These are phyloP conservation scores for Nakazawaea wickerhamii DNA, from an alignment of 805 yeast genomes.

Conservation along the genomic window DNA sequence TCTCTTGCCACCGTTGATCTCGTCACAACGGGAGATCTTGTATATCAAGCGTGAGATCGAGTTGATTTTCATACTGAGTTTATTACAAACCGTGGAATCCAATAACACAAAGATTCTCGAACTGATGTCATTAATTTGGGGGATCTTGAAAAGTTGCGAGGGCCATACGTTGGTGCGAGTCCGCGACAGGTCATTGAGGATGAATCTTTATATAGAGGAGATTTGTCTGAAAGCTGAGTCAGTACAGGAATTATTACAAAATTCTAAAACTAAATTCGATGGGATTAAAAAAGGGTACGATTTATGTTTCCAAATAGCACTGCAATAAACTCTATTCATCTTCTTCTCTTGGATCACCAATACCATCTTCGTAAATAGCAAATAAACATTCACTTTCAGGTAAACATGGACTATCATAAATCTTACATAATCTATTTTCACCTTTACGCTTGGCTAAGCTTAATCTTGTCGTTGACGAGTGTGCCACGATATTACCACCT, in stretches of 20 bases:
- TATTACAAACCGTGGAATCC: slow-evolving; percentile 2
- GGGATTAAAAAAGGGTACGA: slow-evolving; percentile 2
- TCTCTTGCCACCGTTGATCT: slow-evolving; percentile 10
- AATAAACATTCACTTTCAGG: slow-evolving; percentile 95
- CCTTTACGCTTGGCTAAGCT: slow-evolving; percentile 88
- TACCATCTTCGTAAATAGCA: slow-evolving; percentile 94
- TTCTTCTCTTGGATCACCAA: slow-evolving; percentile 90
- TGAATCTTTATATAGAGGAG: not conserved
- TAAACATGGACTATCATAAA: slow-evolving; percentile 92
- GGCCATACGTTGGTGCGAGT: not conserved
- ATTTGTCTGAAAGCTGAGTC: not conserved
- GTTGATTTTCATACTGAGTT: slow-evolving; percentile 1
- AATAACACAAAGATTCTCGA: not conserved
- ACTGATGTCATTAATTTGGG: slow-evolving; percentile 7
- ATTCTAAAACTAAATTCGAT: not conserved
- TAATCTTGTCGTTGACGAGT: slow-evolving; percentile 90
- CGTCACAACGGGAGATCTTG: slow-evolving; percentile 9
- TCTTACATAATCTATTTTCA: slow-evolving; percentile 88
- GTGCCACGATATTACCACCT: slow-evolving; percentile 97
- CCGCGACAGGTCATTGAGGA: not conserved
- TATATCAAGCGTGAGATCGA: slow-evolving; percentile 13
- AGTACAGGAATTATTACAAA: not conserved
- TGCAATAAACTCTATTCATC: slow-evolving; percentile 33
- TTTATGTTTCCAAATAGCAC: slow-evolving; percentile 1
- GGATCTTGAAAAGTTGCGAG: slow-evolving; percentile 10